Percentiles rank a stretch among this genome's conserved stretches.
Evolutionary conservation across 345 rosid genomes (phyloP).

Genomic region (Gossypioides kirkii): DNA sequence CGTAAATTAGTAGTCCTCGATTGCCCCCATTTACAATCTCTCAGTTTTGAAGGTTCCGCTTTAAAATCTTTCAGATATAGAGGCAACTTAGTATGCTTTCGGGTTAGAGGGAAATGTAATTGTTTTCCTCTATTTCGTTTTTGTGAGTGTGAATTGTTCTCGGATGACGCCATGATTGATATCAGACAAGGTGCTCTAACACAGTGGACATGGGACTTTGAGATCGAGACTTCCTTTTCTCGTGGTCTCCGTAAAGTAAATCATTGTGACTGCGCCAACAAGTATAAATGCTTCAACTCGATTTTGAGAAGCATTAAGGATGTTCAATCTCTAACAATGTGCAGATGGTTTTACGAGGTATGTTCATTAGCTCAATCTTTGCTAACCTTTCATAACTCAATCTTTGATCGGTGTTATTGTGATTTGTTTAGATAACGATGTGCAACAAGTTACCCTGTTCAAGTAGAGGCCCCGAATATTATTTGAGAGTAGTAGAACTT

Average conservation of each 20-base stretch:
- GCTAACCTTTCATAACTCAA: too few species aligned
- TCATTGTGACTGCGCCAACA: too few species aligned
- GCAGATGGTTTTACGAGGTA: background rate
- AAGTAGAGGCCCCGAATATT: background rate
- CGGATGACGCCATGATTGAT: background rate
- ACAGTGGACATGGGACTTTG: background rate
- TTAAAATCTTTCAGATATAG: background rate
- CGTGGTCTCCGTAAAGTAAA: too few species aligned
- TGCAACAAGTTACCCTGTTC: background rate
- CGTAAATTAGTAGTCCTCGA: too few species aligned
- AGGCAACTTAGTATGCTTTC: background rate
- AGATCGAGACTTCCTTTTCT: background rate
- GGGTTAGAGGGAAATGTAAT: background rate
- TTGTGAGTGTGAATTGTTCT: background rate
- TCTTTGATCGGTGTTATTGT: too few species aligned
- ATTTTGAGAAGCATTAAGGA: background rate
- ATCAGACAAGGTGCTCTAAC: background rate
- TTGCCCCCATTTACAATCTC: too few species aligned
- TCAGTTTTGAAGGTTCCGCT: too few species aligned
- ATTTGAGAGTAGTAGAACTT: background rate
- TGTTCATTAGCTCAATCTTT: too few species aligned
- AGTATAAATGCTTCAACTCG: too few species aligned
- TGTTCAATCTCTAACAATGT: background rate
- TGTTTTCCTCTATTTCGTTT: background rate
- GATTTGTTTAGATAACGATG: too few species aligned